phyloP scores from a whole-genome alignment of 768 basidiomycete genomes.

The Trametes elegans region DNA sequence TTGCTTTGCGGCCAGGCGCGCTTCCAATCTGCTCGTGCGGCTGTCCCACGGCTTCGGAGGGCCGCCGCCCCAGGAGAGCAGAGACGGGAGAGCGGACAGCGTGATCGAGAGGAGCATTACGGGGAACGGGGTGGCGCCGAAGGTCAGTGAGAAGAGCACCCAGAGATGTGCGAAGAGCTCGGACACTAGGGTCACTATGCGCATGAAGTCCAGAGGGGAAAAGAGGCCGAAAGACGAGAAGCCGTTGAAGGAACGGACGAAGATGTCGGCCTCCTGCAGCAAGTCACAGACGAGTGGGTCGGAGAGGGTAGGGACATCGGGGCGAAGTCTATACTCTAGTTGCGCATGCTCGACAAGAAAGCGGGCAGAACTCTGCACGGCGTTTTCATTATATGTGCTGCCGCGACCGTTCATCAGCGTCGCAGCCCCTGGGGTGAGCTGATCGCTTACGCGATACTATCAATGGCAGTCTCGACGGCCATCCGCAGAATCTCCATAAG shows the following conservation, averaged over 20 bases:
- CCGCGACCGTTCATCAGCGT: slow-evolving; percentile 61
- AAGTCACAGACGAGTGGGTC: slow-evolving; percentile 74
- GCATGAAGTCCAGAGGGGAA: slow-evolving; percentile 77
- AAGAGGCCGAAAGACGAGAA: slow-evolving; percentile 72
- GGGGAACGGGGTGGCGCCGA: slow-evolving; percentile 49
- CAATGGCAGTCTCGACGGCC: slow-evolving; percentile 60
- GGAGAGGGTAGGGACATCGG: slow-evolving; percentile 76
- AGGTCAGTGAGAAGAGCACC: slow-evolving; percentile 64
- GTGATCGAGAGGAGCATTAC: slow-evolving; percentile 59
- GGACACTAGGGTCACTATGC: slow-evolving; percentile 65
- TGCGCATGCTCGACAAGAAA: slow-evolving; percentile 79
- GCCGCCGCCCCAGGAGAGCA: slow-evolving; percentile 44
- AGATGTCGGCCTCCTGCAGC: slow-evolving; percentile 83
- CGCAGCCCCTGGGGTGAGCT: slow-evolving; percentile 36
- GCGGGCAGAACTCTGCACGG: slow-evolving; percentile 71
- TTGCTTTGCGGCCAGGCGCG: slow-evolving; percentile 63
- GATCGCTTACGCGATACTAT: slow-evolving; percentile 67
- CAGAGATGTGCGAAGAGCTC: slow-evolving; percentile 73
- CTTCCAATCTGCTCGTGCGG: slow-evolving; percentile 52
- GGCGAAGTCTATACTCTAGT: slow-evolving; percentile 69
- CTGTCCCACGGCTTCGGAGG: slow-evolving; percentile 42
- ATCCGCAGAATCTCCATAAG: slow-evolving; percentile 64
- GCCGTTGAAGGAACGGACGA: slow-evolving; percentile 78
- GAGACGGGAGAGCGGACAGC: slow-evolving; percentile 58
- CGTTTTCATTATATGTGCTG: slow-evolving; percentile 67